A percentile compares a stretch with the other conserved stretches of the same genome.
Evolutionary conservation across 805 yeast species (phyloP).

Genomic region (Lachancea cidri): DNA sequence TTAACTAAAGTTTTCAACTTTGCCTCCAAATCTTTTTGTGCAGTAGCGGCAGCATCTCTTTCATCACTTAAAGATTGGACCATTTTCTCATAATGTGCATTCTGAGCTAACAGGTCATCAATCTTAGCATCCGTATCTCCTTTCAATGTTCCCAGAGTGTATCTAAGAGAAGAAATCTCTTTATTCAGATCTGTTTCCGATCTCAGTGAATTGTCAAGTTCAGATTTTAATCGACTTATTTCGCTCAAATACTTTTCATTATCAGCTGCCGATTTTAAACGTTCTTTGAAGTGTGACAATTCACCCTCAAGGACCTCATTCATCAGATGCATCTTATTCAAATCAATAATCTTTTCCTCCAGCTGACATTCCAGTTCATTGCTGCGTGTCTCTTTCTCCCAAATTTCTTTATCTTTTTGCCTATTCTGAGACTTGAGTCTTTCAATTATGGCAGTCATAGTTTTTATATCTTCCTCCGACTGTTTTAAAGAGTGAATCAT

Average conservation of each 20-base stretch:
- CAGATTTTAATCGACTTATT: conserved; percentile 47
- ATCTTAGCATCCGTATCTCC: conserved; percentile 36
- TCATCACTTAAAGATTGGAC: conserved; percentile 39
- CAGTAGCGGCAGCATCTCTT: conserved; percentile 38
- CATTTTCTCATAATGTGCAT: conserved; percentile 37
- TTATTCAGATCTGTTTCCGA: conserved; percentile 63
- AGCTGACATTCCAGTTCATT: conserved; percentile 49
- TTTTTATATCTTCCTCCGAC: conserved; percentile 48
- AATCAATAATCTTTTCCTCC: conserved; percentile 51
- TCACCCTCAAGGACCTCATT: conserved; percentile 53
- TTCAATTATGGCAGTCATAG: conserved; percentile 48
- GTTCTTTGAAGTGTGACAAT: conserved; percentile 45
- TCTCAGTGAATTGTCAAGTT: conserved; percentile 50
- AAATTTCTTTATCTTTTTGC: conserved; percentile 49
- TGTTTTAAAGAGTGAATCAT: conserved; percentile 41
- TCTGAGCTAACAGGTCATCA: conserved; percentile 38
- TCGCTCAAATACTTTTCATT: conserved; percentile 46
- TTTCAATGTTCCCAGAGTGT: conserved; percentile 53
- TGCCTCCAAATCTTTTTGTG: conserved; percentile 43
- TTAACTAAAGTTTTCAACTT: conserved; percentile 41
- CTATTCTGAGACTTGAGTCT: conserved; percentile 48
- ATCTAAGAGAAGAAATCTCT: conserved; percentile 54
- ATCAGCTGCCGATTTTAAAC: conserved; percentile 37
- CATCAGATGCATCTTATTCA: conserved; percentile 44
- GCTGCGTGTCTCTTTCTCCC: conserved; percentile 47